phyloP scores from a whole-genome alignment of 1,139 yeast species.

The Lodderomyces pseudojiufengensis region DNA sequence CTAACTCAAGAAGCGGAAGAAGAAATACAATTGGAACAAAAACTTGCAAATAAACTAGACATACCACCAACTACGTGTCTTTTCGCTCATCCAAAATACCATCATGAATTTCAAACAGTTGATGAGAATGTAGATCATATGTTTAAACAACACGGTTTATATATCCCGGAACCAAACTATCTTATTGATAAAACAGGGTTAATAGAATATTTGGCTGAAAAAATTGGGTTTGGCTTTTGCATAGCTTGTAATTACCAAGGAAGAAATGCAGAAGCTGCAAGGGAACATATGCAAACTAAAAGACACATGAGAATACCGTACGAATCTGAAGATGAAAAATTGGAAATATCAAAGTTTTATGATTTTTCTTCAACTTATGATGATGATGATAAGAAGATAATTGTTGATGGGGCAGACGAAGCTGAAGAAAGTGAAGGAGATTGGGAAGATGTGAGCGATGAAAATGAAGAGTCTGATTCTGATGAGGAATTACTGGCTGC shows the following conservation, averaged over 20 bases:
- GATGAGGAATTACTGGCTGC: constrained; percentile 42
- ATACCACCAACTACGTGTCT: constrained; percentile 75
- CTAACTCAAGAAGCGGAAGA: constrained; percentile 40
- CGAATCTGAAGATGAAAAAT: constrained; percentile 76
- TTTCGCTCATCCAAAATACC: constrained; percentile 60
- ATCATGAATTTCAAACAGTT: constrained; percentile 31
- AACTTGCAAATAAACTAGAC: constrained; percentile 58
- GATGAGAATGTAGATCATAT: constrained; percentile 74
- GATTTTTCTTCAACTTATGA: constrained; percentile 73
- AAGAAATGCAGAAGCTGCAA: constrained; percentile 73
- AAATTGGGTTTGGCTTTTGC: constrained; percentile 84
- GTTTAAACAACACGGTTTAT: constrained; percentile 76
- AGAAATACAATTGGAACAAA: constrained; percentile 52
- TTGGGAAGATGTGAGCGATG: constrained; percentile 23
- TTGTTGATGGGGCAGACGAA: constrained; percentile 17
- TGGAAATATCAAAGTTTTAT: constrained; percentile 77
- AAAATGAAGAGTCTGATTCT: constrained; percentile 36
- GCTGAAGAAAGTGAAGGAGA: constrained; percentile 13
- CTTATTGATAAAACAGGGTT: constrained; percentile 70
- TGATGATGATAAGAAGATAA: constrained; percentile 19
- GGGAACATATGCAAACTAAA: constrained; percentile 85
- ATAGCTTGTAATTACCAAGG: constrained; percentile 84
- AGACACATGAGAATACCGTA: constrained; percentile 89
- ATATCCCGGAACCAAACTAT: constrained; percentile 76
- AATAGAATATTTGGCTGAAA: constrained; percentile 70